Evolutionary conservation across 2,329 filamentous ascomycete species (phyloP), one percentile per base, ranked within the genome.

Genomic region (Aureobasidium namibiae): DNA sequence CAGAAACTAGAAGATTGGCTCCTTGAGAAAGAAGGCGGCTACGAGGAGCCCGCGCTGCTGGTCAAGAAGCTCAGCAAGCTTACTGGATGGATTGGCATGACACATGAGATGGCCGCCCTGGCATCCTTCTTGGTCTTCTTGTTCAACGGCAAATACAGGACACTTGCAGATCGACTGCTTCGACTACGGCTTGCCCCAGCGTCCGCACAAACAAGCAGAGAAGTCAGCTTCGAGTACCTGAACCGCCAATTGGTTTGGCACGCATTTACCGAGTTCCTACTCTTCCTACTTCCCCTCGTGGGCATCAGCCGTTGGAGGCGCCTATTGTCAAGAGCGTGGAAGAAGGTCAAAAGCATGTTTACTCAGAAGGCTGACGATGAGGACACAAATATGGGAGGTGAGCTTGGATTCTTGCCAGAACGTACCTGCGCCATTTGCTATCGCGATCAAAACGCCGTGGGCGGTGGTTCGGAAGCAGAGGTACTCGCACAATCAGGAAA

Each of bases 161-260:
- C 94, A 1, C 77, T 99, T 14, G 82, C 95, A 56, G 94, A 99
- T 72, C 85, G 94, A 58, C 71, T 94, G 11, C 77, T 99, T 58
- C 82, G 89, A 61, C 86, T 99, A 73, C 86, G 92, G 59, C 82
- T 99, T 45, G 88, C 90, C 3, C 88, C 94, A 8, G 88, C 89
- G 5, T 92, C 88, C 3, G 90, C 84, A 68, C 89, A 95, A 70
- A 88, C 95, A 63, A 90, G 85, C 70, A 83, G 92, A 33, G 91
- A 97, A 73, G 92, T 99, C 26, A 95, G 90, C 1, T 97, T 99
- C 70, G 94, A 99, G 74, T 97, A 96, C 68, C 83, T 97, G 52
- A 99, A 99, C 72, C 86, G 94, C 49, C 94, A 99, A 75, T 84
- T 99, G 11, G 94, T 99, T 38, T 99, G 94, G 94, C 94, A 99